phyloP scores from a whole-genome alignment of 225 moss, liverwort and hornwort genomes.

The Antitrichia curtipendula region DNA sequence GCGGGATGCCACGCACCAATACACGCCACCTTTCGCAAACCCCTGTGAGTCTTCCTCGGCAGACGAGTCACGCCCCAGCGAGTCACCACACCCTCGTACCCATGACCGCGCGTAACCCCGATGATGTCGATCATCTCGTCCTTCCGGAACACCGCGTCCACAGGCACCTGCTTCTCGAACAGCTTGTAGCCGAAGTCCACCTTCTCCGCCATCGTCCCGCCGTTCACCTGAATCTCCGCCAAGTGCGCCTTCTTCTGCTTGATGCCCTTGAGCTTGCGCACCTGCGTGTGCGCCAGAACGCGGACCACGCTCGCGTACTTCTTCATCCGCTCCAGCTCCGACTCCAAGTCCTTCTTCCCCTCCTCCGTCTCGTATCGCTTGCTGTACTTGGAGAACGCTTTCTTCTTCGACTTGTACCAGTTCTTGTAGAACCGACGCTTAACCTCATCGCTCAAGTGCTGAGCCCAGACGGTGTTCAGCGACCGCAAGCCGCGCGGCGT shows the following conservation, averaged over 20 bases:
- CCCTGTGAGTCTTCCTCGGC: constrained; percentile 77
- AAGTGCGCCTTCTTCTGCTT: constrained; percentile 63
- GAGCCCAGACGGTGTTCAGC: constrained; percentile 23
- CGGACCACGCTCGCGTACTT: constrained; percentile 74
- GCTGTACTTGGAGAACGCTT: constrained; percentile 54
- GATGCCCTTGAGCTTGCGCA: constrained; percentile 57
- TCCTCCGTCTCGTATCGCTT: constrained; percentile 50
- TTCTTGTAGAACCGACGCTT: constrained; percentile 63
- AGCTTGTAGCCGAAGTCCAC: constrained; percentile 68
- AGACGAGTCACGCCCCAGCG: constrained; percentile 76
- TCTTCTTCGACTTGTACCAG: constrained; percentile 68
- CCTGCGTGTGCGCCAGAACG: constrained; percentile 75
- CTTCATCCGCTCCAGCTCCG: constrained; percentile 77
- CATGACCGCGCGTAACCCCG: constrained; percentile 61
- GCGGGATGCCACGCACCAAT: constrained; percentile 93
- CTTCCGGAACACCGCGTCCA: constrained; percentile 71
- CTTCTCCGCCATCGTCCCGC: constrained; percentile 48
- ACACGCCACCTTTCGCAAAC: constrained; percentile 74
- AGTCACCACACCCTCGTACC: constrained; percentile 76
- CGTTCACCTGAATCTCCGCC: constrained; percentile 54
- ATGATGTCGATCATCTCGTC: constrained; percentile 90
- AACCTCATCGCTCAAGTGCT: constrained; percentile 58
- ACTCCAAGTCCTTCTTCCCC: constrained; percentile 56
- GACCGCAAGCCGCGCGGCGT: constrained; percentile 53
- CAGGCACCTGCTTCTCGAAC: constrained; percentile 62